Conservation (phyloP, 805 yeast genomes). For the Metschnikowia kunwiensis region DNA sequence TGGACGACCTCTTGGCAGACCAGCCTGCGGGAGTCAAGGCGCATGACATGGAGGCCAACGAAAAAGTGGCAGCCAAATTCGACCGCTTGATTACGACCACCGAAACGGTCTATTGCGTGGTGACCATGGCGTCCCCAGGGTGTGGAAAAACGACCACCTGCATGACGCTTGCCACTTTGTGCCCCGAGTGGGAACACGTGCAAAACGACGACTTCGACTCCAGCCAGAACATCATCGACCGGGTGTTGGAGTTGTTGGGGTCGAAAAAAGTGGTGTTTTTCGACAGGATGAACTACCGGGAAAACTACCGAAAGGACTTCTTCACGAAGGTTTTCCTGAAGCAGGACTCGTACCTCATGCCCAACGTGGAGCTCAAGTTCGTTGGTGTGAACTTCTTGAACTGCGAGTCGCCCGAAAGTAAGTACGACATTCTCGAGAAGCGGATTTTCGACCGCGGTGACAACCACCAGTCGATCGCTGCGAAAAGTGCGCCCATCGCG, state of each 20-base stretch:
- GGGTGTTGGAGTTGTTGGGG: slow-evolving; percentile 36
- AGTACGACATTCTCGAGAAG: slow-evolving; percentile 52
- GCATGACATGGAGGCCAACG: slow-evolving; percentile 43
- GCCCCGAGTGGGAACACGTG: slow-evolving; percentile 64
- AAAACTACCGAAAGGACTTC: slow-evolving; percentile 63
- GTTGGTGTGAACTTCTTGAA: slow-evolving; percentile 69
- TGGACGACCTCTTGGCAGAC: slow-evolving; percentile 44
- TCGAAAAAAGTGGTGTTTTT: slow-evolving; percentile 55
- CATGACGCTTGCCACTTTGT: slow-evolving; percentile 52
- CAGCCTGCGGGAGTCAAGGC: slow-evolving; percentile 57
- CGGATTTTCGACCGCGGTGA: slow-evolving; percentile 75
- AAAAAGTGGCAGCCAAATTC: slow-evolving; percentile 19
- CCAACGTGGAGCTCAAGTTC: slow-evolving; percentile 45
- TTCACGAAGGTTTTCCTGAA: slow-evolving; percentile 49
- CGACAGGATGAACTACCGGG: slow-evolving; percentile 81
- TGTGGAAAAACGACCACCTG: slow-evolving; percentile 92
- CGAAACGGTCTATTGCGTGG: slow-evolving; percentile 49
- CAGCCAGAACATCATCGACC: slow-evolving; percentile 47
- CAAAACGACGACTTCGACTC: slow-evolving; percentile 75
- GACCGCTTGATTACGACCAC: slow-evolving; percentile 21
- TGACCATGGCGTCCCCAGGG: slow-evolving; percentile 88
- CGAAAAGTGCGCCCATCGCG: slow-evolving; percentile 43
- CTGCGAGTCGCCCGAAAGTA: slow-evolving; percentile 21
- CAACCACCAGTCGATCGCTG: slow-evolving; percentile 81
- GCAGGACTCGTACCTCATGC: slow-evolving; percentile 28